Evolutionary conservation across 371 early-diverging fungal genomes (phyloP).

Genomic region (Conidiobolus incongruus): DNA sequence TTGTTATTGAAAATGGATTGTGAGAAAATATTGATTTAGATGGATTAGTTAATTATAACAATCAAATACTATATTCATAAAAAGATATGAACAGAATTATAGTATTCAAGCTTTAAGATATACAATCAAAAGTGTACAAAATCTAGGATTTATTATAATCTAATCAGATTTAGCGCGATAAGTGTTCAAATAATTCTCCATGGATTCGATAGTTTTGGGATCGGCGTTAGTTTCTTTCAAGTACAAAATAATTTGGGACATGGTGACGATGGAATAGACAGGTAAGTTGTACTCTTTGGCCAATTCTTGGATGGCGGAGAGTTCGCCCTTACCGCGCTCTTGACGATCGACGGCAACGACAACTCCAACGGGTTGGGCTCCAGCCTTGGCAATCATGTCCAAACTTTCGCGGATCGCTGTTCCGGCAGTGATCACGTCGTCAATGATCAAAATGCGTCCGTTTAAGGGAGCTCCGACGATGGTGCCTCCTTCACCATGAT

Average conservation of each 20-base stretch:
- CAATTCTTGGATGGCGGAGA: slow-evolving; percentile 87
- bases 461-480: slow-evolving; percentile 72
- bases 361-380: slow-evolving; percentile 53
- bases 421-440: slow-evolving; percentile 96
- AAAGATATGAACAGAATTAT: too few species aligned
- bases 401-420: slow-evolving; percentile 88
- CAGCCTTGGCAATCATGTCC: slow-evolving; percentile 35
- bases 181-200: background rate
- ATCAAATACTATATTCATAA: too few species aligned
- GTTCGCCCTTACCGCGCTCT: slow-evolving; percentile 39
- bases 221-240: slow-evolving; percentile 57
- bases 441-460: slow-evolving; percentile 67
- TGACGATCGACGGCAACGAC: slow-evolving; percentile 85
- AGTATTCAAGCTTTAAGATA: too few species aligned
- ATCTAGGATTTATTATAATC: too few species aligned
- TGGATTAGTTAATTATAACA: too few species aligned
- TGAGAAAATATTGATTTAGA: too few species aligned
- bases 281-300: slow-evolving; percentile 49
- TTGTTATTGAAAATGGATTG: too few species aligned
- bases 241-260: slow-evolving; percentile 73
- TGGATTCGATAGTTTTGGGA: background rate
- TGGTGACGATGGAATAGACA: slow-evolving; percentile 65
- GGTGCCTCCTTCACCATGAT: slow-evolving; percentile 91
- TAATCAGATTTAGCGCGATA: too few species aligned
- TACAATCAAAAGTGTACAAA: too few species aligned